Conservation (phyloP, 2,329 filamentous ascomycete genomes). For the Chalaropsis ovoidea region DNA sequence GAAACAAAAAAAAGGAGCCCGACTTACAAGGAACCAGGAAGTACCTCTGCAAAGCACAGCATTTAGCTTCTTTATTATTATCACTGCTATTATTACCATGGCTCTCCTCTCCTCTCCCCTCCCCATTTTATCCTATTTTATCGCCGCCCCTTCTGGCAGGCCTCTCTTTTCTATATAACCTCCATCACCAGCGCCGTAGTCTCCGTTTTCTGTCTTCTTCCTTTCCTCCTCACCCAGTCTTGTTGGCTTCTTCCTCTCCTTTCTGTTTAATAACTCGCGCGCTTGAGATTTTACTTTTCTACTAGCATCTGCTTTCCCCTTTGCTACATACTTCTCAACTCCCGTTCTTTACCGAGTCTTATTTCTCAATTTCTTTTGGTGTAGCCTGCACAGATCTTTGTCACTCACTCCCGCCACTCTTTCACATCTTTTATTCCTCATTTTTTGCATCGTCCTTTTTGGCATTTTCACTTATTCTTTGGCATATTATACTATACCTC, state of each 20-base stretch:
- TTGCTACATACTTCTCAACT: slow-evolving; percentile 11
- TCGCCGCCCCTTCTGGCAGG: background rate
- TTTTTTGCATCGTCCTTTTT: slow-evolving; percentile 16
- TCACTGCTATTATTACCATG: background rate
- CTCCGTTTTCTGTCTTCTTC: background rate
- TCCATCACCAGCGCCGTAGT: background rate
- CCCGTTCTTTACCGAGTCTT: slow-evolving; percentile 24
- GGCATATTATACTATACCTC: slow-evolving; percentile 19
- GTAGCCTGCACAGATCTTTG: slow-evolving; percentile 3
- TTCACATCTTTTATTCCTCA: slow-evolving; percentile 20
- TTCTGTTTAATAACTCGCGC: slow-evolving; percentile 18
- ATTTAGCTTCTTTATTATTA: slow-evolving; percentile 9
- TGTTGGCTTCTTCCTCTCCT: slow-evolving; percentile 21
- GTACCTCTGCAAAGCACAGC: background rate
- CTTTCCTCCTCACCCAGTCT: slow-evolving; percentile 20
- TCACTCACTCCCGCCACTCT: slow-evolving; percentile 18
- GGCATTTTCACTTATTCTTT: slow-evolving; percentile 10
- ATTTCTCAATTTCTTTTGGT: slow-evolving; percentile 13
- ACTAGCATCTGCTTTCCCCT: background rate
- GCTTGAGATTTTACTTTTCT: background rate
- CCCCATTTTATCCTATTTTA: background rate
- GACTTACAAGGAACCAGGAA: background rate
- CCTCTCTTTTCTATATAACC: slow-evolving; percentile 7
- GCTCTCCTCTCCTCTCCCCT: background rate
- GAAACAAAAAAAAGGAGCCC: background rate